Base-by-base conservation (phyloP, 2,329 filamentous ascomycete species). In the Alternaria hordeiaustralica region DNA sequence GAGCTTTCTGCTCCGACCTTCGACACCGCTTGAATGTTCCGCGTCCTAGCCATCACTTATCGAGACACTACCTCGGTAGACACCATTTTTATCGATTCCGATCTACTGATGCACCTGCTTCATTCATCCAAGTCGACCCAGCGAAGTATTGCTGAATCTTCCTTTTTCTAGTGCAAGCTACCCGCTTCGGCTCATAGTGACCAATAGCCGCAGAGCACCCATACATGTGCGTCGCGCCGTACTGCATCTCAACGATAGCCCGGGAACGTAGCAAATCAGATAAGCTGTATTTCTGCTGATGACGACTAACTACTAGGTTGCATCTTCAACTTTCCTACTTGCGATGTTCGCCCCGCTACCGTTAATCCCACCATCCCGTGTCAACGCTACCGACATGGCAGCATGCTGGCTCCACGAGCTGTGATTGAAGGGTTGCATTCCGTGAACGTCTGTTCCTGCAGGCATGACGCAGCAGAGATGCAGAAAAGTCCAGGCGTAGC, bases 51-150 rank as follows among this genome's bases (percentile, higher is more conserved):
- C 20, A 53, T 53, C 20, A 23, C 49, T 41, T 41, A 41, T 36
- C 49, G 4, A 23, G 3, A 11, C 6, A 66, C 69, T 56, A 44
- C 46, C 58, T 57, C 46, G 53, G 78, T 82, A 62, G 84, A 74
- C 68, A 80, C 74, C 70, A 78, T 44, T 49, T 43, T 33, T n/a
- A 57, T 83, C 75, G 36, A 71, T 79, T 64, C 84, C 84, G 18
- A 57, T 36, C 50, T 49, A 51, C 57, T 7, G n/a, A 18, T 23
- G 50, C 49, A 63, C 57, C 64, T 64, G 51, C 61, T 55, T 4
- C n/a, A 61, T 58, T 26, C 15, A 57, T 46, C 15, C 54, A 66
- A 55, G 57, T 33, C 44, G 28, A 28, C 33, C 23, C 18, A 1
- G 45, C 13, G 30, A 46, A 57, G 6, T 44, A 45, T 41, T 28